phyloP scores from a whole-genome alignment of 306 rosid species.

The Pachyrhizus erosus region DNA sequence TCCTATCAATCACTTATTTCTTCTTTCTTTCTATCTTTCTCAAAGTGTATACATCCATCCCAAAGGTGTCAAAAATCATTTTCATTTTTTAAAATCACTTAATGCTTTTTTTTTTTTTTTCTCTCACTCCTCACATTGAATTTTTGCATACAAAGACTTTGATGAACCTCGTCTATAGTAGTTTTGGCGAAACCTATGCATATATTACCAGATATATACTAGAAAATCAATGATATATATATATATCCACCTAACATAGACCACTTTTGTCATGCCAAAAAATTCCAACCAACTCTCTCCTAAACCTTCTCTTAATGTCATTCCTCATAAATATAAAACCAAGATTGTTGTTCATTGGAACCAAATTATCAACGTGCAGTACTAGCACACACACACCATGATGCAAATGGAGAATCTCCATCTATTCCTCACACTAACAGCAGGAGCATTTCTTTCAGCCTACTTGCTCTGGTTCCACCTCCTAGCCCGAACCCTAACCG shows the following conservation, averaged over 20 bases:
- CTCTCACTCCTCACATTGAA: too few relatives aligned
- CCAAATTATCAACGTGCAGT: too few relatives aligned
- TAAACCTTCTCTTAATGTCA: conserved; percentile 33
- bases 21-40: too few relatives aligned
- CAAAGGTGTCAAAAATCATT: too few relatives aligned
- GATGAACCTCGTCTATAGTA: too few relatives aligned
- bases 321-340: conserved; percentile 37
- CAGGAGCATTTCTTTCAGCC: conserved; percentile 43
- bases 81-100: too few relatives aligned
- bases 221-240: not conserved
- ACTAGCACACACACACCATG: not conserved
- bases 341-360: not conserved
- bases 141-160: too few relatives aligned
- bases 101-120: too few relatives aligned
- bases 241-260: not conserved
- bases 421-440: conserved; percentile 48
- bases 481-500: conserved; percentile 68
- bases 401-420: conserved; percentile 60
- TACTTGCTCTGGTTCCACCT: conserved; percentile 76
- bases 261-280: conserved; percentile 17
- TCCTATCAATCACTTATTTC: too few relatives aligned
- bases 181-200: too few relatives aligned
- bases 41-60: too few relatives aligned
- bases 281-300: conserved; percentile 74
- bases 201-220: too few relatives aligned